phyloP scores from a whole-genome alignment of 2,329 filamentous ascomycete genomes.

The Salinomyces thailandicus region DNA sequence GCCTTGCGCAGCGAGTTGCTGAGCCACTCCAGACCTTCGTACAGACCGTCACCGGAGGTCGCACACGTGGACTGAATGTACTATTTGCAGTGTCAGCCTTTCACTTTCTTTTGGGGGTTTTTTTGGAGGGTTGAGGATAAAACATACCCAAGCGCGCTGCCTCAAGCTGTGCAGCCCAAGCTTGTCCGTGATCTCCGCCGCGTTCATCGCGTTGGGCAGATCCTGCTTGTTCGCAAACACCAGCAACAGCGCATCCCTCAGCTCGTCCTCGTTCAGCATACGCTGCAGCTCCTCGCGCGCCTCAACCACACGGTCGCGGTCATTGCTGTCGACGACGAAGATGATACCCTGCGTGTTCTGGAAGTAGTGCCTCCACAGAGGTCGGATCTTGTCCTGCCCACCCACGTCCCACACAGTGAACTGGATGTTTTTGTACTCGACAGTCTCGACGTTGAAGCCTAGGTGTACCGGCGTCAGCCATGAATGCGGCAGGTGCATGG shows the following conservation, averaged over 20 bases:
- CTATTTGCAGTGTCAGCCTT: slow-evolving; percentile 39
- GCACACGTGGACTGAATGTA: slow-evolving; percentile 99
- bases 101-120: too few relatives aligned
- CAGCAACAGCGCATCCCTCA: slow-evolving; percentile 86
- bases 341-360: slow-evolving; percentile 92
- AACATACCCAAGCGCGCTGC: slow-evolving; percentile 93
- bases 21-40: slow-evolving; percentile 77
- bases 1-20: slow-evolving; percentile 46
- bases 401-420: slow-evolving; percentile 99
- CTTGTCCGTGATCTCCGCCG: slow-evolving; percentile 99
- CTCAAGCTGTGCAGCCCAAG: slow-evolving; percentile 97
- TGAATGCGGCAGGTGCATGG: not conserved
- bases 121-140: too few relatives aligned
- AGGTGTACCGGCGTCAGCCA: slow-evolving; percentile 5
- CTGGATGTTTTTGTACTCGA: slow-evolving; percentile 98
- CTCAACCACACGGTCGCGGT: slow-evolving; percentile 83
- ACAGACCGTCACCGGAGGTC: slow-evolving; percentile 97
- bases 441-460: slow-evolving; percentile 96
- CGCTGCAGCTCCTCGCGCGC: slow-evolving; percentile 87
- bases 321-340: slow-evolving; percentile 95
- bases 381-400: slow-evolving; percentile 97
- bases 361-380: slow-evolving; percentile 96
- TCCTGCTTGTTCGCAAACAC: slow-evolving; percentile 99
- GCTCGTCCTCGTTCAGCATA: slow-evolving; percentile 95
- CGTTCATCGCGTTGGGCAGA: slow-evolving; percentile 95